These are phyloP conservation scores for Geotrichum europaeum DNA, from an alignment of 1,139 yeast species.

Conservation along the genomic window DNA sequence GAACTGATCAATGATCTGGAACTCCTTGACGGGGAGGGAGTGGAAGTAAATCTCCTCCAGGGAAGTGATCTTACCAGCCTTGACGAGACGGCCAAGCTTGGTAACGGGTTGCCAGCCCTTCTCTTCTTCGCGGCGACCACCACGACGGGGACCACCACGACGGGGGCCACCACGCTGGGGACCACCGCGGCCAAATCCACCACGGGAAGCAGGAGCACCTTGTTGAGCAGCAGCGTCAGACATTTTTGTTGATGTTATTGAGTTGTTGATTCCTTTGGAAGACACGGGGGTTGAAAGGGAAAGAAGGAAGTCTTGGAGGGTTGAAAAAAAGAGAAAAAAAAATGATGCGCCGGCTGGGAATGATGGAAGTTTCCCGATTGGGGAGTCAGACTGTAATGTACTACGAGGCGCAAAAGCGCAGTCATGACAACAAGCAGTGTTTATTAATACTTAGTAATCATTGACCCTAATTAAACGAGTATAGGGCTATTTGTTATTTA, in stretches of 20 bases:
- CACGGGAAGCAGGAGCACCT: slow-evolving; percentile 22
- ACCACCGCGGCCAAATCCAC: slow-evolving; percentile 31
- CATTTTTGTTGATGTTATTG: slow-evolving; percentile 11
- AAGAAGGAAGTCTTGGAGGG: not conserved
- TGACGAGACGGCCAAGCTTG: slow-evolving; percentile 99
- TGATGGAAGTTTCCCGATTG: not conserved
- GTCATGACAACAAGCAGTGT: not conserved
- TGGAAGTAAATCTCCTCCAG: slow-evolving; percentile 98
- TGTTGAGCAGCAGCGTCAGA: slow-evolving; percentile 17
- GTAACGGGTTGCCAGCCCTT: slow-evolving; percentile 99
- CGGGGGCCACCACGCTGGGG: slow-evolving; percentile 55
- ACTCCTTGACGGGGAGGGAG: slow-evolving; percentile 99
- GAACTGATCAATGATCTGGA: slow-evolving; percentile 95
- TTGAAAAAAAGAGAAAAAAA: not conserved
- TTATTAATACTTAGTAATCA: not conserved
- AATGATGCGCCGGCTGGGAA: not conserved
- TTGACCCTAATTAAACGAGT: not conserved
- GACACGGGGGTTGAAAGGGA: not conserved
- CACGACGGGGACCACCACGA: slow-evolving; percentile 49
- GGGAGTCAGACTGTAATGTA: not conserved
- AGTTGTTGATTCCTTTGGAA: slow-evolving; percentile 5
- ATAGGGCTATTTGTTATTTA: not conserved
- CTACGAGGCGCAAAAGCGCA: not conserved
- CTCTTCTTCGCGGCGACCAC: slow-evolving; percentile 80
- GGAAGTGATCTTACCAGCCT: slow-evolving; percentile 96